Percentiles rank a stretch among this genome's conserved stretches.
Conservation (phyloP, 352 stramenopile genomes). For the Thraustochytrium aureum region DNA sequence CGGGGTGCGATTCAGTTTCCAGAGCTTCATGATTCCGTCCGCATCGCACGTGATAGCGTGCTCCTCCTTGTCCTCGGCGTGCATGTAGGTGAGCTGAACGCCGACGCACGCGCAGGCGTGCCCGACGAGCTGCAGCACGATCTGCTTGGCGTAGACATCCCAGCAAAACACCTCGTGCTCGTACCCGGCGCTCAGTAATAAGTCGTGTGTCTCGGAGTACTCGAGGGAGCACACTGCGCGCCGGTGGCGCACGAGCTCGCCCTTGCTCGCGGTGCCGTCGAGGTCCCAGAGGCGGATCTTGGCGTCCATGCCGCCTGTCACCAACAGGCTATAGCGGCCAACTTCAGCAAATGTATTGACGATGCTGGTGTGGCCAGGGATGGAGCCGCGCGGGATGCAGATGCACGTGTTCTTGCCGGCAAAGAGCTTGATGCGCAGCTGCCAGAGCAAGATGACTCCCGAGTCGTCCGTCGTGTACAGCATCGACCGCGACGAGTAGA, state of each 20-base stretch:
- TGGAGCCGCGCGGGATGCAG: constrained; percentile 21
- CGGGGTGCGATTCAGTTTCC: constrained; percentile 66
- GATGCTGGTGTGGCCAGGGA: constrained; percentile 24
- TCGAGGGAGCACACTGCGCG: constrained; percentile 72
- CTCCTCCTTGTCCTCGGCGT: constrained; percentile 63
- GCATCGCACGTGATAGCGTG: constrained; percentile 73
- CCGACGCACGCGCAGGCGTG: constrained; percentile 72
- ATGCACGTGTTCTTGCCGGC: constrained; percentile 36
- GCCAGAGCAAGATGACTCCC: constrained; percentile 58
- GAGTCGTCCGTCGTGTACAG: constrained; percentile 54
- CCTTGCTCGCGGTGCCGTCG: constrained; percentile 67
- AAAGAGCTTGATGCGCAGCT: constrained; percentile 64
- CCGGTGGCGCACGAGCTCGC: constrained; percentile 65
- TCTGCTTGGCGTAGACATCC: constrained; percentile 73
- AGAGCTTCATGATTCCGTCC: constrained; percentile 74
- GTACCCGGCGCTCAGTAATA: constrained; percentile 75
- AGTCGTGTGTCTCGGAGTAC: constrained; percentile 70
- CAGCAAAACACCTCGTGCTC: constrained; percentile 76
- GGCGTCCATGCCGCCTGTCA: constrained; percentile 71
- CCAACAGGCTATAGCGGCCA: constrained; percentile 66
- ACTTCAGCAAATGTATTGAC: constrained; percentile 12
- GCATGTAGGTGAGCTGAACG: constrained; percentile 68
- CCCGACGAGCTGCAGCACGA: constrained; percentile 67
- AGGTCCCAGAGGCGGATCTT: constrained; percentile 75
- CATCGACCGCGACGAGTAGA: neutral